Conservation (phyloP, 305 asterid species). For the Fraxinus greggii region DNA sequence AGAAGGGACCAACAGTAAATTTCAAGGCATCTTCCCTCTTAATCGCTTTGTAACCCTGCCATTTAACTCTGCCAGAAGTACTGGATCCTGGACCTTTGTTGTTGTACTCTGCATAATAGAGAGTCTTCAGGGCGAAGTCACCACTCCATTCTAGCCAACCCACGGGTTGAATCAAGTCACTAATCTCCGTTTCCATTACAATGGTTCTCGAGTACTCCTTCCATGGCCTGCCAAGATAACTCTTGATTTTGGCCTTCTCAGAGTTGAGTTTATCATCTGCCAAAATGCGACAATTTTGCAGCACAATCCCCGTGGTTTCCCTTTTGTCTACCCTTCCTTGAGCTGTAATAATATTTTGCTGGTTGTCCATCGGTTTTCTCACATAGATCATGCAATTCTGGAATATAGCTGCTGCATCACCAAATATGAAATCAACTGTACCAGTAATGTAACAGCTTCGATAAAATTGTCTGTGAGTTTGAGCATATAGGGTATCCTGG, state of each 20-base stretch:
- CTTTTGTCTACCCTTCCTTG: conserved; percentile 66
- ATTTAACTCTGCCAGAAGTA: conserved; percentile 51
- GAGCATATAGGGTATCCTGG: conserved; percentile 62
- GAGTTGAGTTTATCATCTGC: conserved; percentile 49
- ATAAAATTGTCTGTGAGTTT: conserved; percentile 74
- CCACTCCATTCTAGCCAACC: conserved; percentile 71
- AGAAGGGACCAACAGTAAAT: conserved; percentile 57
- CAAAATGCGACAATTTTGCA: conserved; percentile 59
- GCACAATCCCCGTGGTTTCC: conserved; percentile 66
- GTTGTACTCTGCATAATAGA: conserved; percentile 56
- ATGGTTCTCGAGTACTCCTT: conserved; percentile 66
- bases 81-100: conserved; percentile 69
- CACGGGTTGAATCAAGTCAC: conserved; percentile 51
- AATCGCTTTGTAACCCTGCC: conserved; percentile 50
- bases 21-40: conserved; percentile 49
- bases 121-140: conserved; percentile 52
- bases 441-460: conserved; percentile 84
- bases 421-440: conserved; percentile 73
- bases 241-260: conserved; percentile 52
- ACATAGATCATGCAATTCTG: conserved; percentile 77
- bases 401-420: conserved; percentile 75
- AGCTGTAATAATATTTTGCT: conserved; percentile 63
- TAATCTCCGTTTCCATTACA: conserved; percentile 72
- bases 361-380: conserved; percentile 58
- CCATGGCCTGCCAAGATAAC: conserved; percentile 80